phyloP scores from a whole-genome alignment of 441 rosid genomes.

The Erysimum cheiri region DNA sequence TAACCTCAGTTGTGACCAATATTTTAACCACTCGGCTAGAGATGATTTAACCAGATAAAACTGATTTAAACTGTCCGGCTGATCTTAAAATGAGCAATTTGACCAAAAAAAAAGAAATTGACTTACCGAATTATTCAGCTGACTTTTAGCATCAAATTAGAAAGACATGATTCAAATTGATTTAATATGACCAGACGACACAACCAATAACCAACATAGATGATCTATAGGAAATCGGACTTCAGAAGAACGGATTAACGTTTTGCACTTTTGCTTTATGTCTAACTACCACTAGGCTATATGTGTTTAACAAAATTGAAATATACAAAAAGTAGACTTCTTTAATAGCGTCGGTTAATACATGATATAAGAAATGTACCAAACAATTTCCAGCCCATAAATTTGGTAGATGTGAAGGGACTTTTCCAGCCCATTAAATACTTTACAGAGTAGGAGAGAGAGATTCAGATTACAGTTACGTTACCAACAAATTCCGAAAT shows the following conservation, averaged over 20 bases:
- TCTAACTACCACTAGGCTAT: too few relatives aligned
- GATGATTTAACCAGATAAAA: not conserved
- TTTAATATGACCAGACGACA: too few relatives aligned
- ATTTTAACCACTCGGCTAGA: not conserved
- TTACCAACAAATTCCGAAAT: slow-evolving; percentile 17
- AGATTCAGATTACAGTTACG: slow-evolving; percentile 33
- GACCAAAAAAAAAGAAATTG: too few relatives aligned
- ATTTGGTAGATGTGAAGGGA: not conserved
- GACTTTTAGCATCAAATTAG: too few relatives aligned
- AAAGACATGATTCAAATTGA: too few relatives aligned
- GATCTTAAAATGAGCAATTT: not conserved
- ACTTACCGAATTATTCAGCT: not conserved
- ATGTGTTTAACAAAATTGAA: too few relatives aligned
- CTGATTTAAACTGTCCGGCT: not conserved
- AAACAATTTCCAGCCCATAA: slow-evolving; percentile 17
- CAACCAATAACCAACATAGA: too few relatives aligned
- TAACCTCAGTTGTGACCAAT: too few relatives aligned
- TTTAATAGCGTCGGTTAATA: not conserved
- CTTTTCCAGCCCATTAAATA: slow-evolving; percentile 28
- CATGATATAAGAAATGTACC: not conserved
- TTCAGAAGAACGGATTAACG: too few relatives aligned
- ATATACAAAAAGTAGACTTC: not conserved
- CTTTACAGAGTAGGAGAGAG: slow-evolving; percentile 30
- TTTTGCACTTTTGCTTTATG: too few relatives aligned
- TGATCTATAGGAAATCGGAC: too few relatives aligned